Percentiles rank a stretch among this genome's conserved stretches.
phyloP scores from a whole-genome alignment of 495 filamentous ascomycete genomes.

The Choiromyces venosus region DNA sequence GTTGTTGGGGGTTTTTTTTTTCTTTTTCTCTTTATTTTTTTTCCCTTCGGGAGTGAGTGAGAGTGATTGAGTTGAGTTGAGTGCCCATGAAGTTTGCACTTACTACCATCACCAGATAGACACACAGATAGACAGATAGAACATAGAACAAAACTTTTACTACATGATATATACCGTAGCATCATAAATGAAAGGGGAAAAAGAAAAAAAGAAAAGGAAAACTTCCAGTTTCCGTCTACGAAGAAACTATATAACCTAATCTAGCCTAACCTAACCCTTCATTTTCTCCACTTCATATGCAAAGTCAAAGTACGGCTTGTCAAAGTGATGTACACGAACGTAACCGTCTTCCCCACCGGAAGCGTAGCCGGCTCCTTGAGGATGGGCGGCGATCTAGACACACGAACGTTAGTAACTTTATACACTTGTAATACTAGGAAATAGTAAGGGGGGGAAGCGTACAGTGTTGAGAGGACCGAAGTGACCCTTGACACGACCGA shows the following conservation, averaged over 20 bases:
- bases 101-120: neutral
- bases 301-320: conserved; percentile 97
- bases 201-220: neutral
- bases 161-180: neutral
- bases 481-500: conserved; percentile 90
- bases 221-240: neutral
- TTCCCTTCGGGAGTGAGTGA: too few species aligned
- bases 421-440: neutral
- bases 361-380: conserved; percentile 82
- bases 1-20: neutral
- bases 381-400: conserved; percentile 70
- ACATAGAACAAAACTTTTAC: neutral
- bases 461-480: conserved; percentile 85
- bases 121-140: too few species aligned
- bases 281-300: conserved; percentile 87
- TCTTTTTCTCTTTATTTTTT: too few species aligned
- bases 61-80: too few species aligned
- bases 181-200: neutral
- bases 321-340: conserved; percentile 96
- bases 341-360: conserved; percentile 97
- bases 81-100: neutral
- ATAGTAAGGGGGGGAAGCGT: conserved; percentile 6
- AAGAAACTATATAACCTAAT: too few species aligned
- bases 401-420: neutral
- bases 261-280: conserved; percentile 45